Evolutionary conservation across 805 yeast species (phyloP), one percentile per base, ranked within the genome.

Genomic region (Schizosaccharomyces pombe): DNA sequence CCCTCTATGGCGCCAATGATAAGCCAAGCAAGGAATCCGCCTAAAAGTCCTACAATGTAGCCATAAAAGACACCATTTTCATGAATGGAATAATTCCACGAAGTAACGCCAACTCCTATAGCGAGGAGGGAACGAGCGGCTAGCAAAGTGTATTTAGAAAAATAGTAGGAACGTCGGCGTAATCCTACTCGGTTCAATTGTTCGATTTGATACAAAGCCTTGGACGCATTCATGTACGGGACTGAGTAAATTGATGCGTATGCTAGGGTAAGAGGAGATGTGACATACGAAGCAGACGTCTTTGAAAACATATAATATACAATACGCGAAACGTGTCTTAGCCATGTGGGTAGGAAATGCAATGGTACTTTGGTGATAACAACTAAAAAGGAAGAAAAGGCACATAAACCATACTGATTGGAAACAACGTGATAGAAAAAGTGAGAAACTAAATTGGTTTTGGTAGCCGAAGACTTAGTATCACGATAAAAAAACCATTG

Each of bases 1-100:
- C 70, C 70, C 56, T 70, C 73, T 8, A 71, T 67, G 5, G 71
- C 67, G 4, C 73, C 73, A 24, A 69, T 63, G 5, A 70, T 64
- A 16, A 68, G 65, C 71, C 72, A 70, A 12, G 72, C 72, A 11
- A 68, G 63, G 52, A 65, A 63, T 26, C 66, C 67, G 2, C 69
- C 69, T 8, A 69, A 57, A 8, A 70, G 56, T 1, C 70, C 73
- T 11, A 70, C 65, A 2, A 67, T 58, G 54, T 68, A 70, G 4
- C 70, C 71, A 54, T 68, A 69, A 5, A 65, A 61, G 49, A 68
- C 62, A 29, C 70, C 67, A 9, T 60, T 62, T 26, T 63, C 62
- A 33, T 61, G 62, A 19, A 62, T 60, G 32, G 70, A 70, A 2
- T 70, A 70, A 4, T 63, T 62, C 73, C 73, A 70, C 22, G 68